phyloP scores from a whole-genome alignment of 2,329 filamentous ascomycete species.

The Talaromyces islandicus region DNA sequence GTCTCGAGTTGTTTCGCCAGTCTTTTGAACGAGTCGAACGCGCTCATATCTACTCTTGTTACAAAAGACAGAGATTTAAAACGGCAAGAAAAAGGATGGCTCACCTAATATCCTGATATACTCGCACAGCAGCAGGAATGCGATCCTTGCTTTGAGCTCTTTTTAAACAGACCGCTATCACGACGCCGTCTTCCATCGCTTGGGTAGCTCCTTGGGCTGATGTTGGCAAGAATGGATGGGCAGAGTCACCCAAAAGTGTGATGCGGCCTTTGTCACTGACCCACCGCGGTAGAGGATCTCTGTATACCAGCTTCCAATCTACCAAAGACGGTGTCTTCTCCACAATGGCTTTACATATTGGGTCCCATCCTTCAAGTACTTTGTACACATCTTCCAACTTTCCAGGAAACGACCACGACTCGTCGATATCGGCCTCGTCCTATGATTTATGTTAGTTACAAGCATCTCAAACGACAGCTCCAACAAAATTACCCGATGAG shows the following conservation, averaged over 20 bases:
- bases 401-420: slow-evolving; percentile 51
- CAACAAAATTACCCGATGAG: slow-evolving; percentile 37
- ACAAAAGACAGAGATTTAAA: background rate
- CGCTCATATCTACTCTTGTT: slow-evolving; percentile 35
- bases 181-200: slow-evolving; percentile 40
- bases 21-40: slow-evolving; percentile 44
- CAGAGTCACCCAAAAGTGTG: slow-evolving; percentile 32
- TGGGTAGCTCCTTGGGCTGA: slow-evolving; percentile 40
- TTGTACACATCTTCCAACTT: slow-evolving; percentile 48
- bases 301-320: slow-evolving; percentile 28
- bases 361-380: slow-evolving; percentile 48
- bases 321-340: slow-evolving; percentile 20
- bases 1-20: slow-evolving; percentile 42
- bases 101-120: slow-evolving; percentile 38
- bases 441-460: slow-evolving; percentile 10
- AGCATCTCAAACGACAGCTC: background rate
- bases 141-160: slow-evolving; percentile 20
- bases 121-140: slow-evolving; percentile 37
- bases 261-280: slow-evolving; percentile 22
- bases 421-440: slow-evolving; percentile 50
- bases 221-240: slow-evolving; percentile 37
- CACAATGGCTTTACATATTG: slow-evolving; percentile 41
- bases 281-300: slow-evolving; percentile 20
- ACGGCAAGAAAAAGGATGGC: background rate
- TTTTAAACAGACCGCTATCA: slow-evolving; percentile 21